Conservation (phyloP, 108 stramenopile species). For the Schizochytrium sp. region DNA sequence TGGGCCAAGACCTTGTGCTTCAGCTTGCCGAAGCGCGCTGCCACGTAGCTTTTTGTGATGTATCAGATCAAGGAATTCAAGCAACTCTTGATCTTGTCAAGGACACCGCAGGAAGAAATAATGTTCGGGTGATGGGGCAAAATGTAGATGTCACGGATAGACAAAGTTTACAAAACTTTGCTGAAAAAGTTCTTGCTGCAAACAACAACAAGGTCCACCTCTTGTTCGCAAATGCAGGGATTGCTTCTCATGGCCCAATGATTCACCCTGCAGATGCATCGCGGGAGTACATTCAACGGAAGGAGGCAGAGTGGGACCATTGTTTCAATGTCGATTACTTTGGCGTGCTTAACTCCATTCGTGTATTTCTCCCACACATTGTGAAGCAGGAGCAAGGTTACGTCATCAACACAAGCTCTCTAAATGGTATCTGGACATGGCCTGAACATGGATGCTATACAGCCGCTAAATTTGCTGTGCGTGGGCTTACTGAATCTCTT, state of each 20-base stretch:
- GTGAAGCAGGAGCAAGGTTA: constrained; percentile 29
- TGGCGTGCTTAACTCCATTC: constrained; percentile 59
- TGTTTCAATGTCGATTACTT: constrained; percentile 56
- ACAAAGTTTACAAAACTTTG: neutral
- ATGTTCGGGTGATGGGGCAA: constrained; percentile 37
- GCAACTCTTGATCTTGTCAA: neutral
- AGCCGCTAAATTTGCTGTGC: constrained; percentile 32
- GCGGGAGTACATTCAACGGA: neutral
- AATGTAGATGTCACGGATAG: constrained; percentile 4
- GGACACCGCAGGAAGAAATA: neutral
- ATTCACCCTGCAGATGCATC: neutral
- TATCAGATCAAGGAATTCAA: neutral
- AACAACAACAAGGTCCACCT: constrained; percentile 19
- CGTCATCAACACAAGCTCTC: constrained; percentile 2
- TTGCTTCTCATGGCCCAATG: neutral
- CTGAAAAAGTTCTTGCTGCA: constrained; percentile 4
- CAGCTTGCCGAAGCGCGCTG: constrained; percentile 6
- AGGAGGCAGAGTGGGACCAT: constrained; percentile 38
- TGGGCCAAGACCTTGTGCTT: neutral
- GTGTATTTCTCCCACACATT: constrained; percentile 55
- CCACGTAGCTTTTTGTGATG: constrained; percentile 47
- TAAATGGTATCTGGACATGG: constrained; percentile 49
- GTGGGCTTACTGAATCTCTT: constrained; percentile 38
- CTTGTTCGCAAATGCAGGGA: constrained; percentile 24
- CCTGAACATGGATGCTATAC: constrained; percentile 59